Evolutionary conservation across 257 asterid genomes (phyloP).

Genomic region (Solanum sitiens): DNA sequence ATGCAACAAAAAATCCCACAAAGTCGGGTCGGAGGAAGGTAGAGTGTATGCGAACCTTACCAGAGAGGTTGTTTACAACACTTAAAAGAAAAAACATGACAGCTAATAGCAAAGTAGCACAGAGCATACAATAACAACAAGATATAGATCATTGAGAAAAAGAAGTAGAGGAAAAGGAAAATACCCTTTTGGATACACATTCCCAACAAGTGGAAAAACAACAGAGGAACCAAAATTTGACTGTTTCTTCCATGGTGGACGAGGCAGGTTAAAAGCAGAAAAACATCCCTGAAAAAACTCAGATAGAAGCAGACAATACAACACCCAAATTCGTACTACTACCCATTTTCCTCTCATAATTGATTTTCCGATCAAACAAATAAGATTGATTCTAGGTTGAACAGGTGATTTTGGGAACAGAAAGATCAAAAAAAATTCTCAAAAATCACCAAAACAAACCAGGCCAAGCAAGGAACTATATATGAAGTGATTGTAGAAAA

Average conservation of each 20-base stretch:
- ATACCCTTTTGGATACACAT: slow-evolving; percentile 86
- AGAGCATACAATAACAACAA: background rate
- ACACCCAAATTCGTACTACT: background rate
- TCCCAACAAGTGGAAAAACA: slow-evolving; percentile 64
- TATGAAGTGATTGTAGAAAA: background rate
- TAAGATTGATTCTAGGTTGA: background rate
- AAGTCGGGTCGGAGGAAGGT: background rate
- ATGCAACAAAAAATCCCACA: background rate
- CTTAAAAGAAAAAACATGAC: background rate
- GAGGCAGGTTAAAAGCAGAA: background rate
- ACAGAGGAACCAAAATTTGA: slow-evolving; percentile 38
- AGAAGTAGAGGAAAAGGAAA: background rate
- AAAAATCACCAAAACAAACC: background rate
- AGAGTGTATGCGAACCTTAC: background rate
- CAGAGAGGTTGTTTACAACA: background rate
- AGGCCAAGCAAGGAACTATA: background rate
- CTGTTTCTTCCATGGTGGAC: background rate
- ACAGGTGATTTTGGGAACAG: background rate
- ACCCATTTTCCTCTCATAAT: background rate
- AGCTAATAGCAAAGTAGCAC: background rate
- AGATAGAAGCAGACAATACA: background rate
- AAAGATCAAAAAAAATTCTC: background rate
- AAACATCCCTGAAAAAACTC: background rate
- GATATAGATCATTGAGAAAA: background rate
- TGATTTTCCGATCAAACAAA: background rate